Conservation (phyloP, 2,329 filamentous ascomycete species). For the Colletotrichum tropicale region DNA sequence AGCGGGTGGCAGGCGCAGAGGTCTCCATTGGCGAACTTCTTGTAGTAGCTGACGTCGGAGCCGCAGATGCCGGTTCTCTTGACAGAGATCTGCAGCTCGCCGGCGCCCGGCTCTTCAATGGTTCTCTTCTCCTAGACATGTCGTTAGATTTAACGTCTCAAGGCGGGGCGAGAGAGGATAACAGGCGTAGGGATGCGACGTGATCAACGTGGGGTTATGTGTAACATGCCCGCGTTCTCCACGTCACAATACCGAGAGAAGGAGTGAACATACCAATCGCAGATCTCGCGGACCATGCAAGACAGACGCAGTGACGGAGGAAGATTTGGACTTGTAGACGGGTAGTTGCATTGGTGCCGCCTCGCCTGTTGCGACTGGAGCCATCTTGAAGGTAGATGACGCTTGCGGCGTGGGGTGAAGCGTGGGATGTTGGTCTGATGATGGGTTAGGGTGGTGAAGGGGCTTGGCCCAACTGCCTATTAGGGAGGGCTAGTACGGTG, state of each 20-base stretch:
- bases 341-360: constrained; percentile 48
- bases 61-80: constrained; percentile 72
- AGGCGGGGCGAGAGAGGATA: background rate
- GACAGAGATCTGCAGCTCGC: constrained; percentile 69
- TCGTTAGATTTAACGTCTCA: constrained; percentile 20
- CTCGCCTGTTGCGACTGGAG: constrained; percentile 53
- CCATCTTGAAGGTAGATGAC: constrained; percentile 42
- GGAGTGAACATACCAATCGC: constrained; percentile 54
- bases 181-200: background rate
- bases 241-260: constrained; percentile 1
- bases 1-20: constrained; percentile 69
- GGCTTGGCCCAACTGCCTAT: constrained; percentile 24
- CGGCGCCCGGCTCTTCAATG: constrained; percentile 49
- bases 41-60: constrained; percentile 74
- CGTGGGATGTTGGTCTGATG: constrained; percentile 28
- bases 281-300: constrained; percentile 62
- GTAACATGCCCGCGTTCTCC: constrained; percentile 27
- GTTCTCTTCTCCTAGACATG: constrained; percentile 51
- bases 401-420: constrained; percentile 37
- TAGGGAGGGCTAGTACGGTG: constrained; percentile 13
- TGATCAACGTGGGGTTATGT: constrained; percentile 28
- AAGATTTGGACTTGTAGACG: constrained; percentile 42
- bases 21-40: constrained; percentile 74
- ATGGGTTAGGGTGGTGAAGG: constrained; percentile 10
- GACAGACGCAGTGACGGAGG: constrained; percentile 57